These are phyloP conservation scores for Theobroma cacao DNA, from an alignment of 345 rosid genomes.

Conservation along the genomic window DNA sequence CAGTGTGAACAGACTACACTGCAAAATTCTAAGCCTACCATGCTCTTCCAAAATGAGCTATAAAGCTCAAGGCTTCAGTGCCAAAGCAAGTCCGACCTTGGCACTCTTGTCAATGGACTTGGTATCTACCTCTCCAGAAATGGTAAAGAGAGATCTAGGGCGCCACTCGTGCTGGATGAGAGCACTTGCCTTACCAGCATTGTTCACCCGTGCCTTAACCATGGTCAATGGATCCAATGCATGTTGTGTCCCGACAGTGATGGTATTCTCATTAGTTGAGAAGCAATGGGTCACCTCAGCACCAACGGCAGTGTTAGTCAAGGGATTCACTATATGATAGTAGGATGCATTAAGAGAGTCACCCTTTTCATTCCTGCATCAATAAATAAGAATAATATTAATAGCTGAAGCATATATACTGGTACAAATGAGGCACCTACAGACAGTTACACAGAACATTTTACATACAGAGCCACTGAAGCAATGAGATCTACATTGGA, in stretches of 20 bases:
- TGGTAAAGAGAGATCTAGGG: slow-evolving; percentile 69
- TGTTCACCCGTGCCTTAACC: slow-evolving; percentile 78
- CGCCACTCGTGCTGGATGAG: slow-evolving; percentile 93
- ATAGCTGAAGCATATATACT: neutral
- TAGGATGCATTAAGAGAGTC: slow-evolving; percentile 66
- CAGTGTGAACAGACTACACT: slow-evolving; percentile 17
- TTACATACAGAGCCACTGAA: slow-evolving; percentile 64
- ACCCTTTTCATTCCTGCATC: slow-evolving; percentile 75
- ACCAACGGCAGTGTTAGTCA: slow-evolving; percentile 68
- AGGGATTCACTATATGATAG: slow-evolving; percentile 65
- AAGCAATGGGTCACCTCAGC: slow-evolving; percentile 75
- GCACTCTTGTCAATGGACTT: slow-evolving; percentile 80
- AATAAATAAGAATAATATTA: neutral
- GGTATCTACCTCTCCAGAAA: slow-evolving; percentile 89
- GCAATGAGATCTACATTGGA: slow-evolving; percentile 69
- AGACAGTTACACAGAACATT: neutral
- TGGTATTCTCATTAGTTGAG: slow-evolving; percentile 69
- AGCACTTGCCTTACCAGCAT: slow-evolving; percentile 63
- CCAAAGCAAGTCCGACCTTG: slow-evolving; percentile 82
- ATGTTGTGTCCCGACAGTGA: slow-evolving; percentile 80
- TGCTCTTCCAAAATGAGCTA: neutral
- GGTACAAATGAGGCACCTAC: neutral
- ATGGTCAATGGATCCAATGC: slow-evolving; percentile 67
- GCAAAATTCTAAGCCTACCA: slow-evolving; percentile 14
- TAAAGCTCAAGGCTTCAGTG: slow-evolving; percentile 64